Conservation (phyloP, 768 basidiomycete genomes). For the Auriscalpium microsporum region DNA sequence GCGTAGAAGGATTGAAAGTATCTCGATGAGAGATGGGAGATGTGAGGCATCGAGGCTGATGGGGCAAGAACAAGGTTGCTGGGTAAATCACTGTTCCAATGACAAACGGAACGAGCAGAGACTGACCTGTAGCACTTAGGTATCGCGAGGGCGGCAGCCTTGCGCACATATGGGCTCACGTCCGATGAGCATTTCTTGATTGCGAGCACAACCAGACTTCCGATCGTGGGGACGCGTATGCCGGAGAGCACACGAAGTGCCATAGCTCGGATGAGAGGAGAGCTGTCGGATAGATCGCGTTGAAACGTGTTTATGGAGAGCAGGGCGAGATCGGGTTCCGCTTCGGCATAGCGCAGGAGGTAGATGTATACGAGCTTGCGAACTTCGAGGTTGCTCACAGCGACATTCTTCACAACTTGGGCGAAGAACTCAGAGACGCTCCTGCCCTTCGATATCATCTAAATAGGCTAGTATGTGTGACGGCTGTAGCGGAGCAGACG, state of each 20-base stretch:
- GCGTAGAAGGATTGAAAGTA: conserved; percentile 54
- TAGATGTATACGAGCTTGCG: conserved; percentile 98
- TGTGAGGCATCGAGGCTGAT: conserved; percentile 68
- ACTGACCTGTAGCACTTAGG: conserved; percentile 74
- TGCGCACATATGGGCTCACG: conserved; percentile 89
- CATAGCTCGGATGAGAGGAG: conserved; percentile 93
- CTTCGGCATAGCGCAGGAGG: conserved; percentile 86
- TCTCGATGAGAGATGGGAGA: conserved; percentile 58
- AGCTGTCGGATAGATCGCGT: conserved; percentile 87
- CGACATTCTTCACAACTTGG: conserved; percentile 95
- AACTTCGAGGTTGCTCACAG: conserved; percentile 85
- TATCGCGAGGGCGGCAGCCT: conserved; percentile 85
- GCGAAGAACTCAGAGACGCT: conserved; percentile 93
- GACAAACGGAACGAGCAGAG: conserved; percentile 10
- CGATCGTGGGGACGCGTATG: conserved; percentile 86
- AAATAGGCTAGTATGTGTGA: conserved; percentile 5
- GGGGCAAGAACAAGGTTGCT: background rate
- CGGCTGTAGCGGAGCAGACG: background rate
- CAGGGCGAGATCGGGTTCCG: conserved; percentile 89
- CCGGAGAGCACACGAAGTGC: conserved; percentile 88
- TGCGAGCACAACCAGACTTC: conserved; percentile 73
- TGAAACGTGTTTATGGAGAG: conserved; percentile 98
- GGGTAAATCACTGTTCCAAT: background rate
- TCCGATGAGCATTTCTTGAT: conserved; percentile 91
- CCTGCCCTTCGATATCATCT: conserved; percentile 90